Conservation (phyloP, 139 green algal genomes). For the Micromonas commoda region DNA sequence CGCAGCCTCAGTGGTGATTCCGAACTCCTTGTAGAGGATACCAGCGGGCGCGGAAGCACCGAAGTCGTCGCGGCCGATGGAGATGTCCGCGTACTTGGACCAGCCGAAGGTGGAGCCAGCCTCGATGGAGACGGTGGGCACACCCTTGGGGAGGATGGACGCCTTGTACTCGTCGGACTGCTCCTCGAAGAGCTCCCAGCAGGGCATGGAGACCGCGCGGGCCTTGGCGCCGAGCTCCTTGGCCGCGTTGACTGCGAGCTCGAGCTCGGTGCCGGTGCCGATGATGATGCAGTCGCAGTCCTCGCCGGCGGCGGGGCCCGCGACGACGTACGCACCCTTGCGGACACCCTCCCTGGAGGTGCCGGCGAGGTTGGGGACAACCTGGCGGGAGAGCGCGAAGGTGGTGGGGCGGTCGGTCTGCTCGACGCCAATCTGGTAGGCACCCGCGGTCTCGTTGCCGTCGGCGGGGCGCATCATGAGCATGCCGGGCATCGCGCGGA, state of each 20-base stretch:
- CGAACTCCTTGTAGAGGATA: conserved; percentile 92
- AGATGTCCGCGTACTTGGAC: conserved; percentile 72
- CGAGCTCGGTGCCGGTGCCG: conserved; percentile 88
- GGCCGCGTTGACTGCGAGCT: conserved; percentile 73
- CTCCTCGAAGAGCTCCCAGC: conserved; percentile 95
- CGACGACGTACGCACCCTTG: conserved; percentile 90
- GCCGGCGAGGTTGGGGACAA: conserved; percentile 84
- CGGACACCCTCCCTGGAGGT: conserved; percentile 64
- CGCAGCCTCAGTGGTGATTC: conserved; percentile 75
- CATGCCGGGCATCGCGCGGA: conserved; percentile 98
- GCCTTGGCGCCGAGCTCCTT: conserved; percentile 71
- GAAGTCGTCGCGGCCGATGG: conserved; percentile 87
- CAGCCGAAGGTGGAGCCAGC: conserved; percentile 88
- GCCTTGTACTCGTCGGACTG: conserved; percentile 62
- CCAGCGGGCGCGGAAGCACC: conserved; percentile 82
- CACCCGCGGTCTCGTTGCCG: conserved; percentile 90
- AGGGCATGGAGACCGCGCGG: conserved; percentile 92
- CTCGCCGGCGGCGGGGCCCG: conserved; percentile 41
- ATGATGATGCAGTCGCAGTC: conserved; percentile 91
- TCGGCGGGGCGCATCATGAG: conserved; percentile 86
- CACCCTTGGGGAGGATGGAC: conserved; percentile 59
- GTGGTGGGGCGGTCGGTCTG: conserved; percentile 65
- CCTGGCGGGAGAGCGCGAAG: conserved; percentile 91
- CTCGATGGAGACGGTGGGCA: conserved; percentile 72
- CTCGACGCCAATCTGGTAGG: conserved; percentile 77